Base-by-base conservation (phyloP, 2,329 filamentous ascomycete species). In the Aspergillus phoenicis region DNA sequence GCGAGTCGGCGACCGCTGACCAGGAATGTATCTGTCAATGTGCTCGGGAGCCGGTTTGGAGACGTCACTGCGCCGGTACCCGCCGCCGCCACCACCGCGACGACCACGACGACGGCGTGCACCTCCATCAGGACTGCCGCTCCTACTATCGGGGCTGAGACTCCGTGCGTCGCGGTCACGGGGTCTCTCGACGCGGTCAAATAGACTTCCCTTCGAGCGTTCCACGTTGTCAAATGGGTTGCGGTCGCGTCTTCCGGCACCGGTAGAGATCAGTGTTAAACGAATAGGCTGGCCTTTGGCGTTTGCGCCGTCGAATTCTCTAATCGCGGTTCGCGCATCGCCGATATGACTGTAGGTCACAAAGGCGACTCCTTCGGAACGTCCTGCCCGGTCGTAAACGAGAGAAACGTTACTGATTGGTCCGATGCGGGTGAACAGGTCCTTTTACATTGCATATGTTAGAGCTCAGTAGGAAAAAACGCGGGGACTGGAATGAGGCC, bases 271-370 rank as follows among this genome's bases (percentile, higher is more conserved):
- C 33, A 94, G 80, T 0, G 85, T 85, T 60, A 97, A 77, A 36
- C 85, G 87, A 69, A 97, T 97, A 3, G 91, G 92, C 77, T 94
- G 91, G 52, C 90, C 89, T 69, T 95, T 93, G 60, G 93, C 93
- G 73, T 97, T 97, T 64, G 93, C 93, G 59, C 91, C 91, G 73
- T 97, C 89, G 72, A 90, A 97, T 69, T 97, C 89, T 57, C 82
- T 83, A 58, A 97, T 84, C 2, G 93, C 93, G 49, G 85, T 82
- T 68, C 84, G 81, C 8, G 93, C 93, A 75, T 97, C 90, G 52
- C 86, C 83, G 53, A 85, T 79, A 58, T 81, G 82, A 67, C 88
- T 85, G 78, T 96, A 97, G 8, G 89, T 93, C 52, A 97, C 90
- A 71, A 87, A 95, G 6, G 93, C 93, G 39, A 89, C 84, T 59